Percentiles rank a stretch among this genome's conserved stretches.
These are phyloP conservation scores for Oehlia diaphana DNA, from an alignment of 192 early-diverging fungal species.

Conservation along the genomic window DNA sequence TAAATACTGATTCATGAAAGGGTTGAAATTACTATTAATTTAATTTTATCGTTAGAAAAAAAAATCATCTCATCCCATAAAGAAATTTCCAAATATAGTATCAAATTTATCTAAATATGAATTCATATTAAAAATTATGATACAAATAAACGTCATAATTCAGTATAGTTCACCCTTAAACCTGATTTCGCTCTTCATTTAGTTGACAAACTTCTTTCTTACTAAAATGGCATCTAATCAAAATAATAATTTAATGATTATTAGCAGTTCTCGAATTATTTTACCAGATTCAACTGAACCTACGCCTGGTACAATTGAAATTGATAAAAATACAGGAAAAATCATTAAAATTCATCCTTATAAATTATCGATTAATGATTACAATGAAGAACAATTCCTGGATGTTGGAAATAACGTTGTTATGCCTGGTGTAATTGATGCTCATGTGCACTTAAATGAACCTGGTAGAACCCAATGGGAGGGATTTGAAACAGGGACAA, in stretches of 20 bases:
- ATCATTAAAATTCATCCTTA: slow-evolving; percentile 46
- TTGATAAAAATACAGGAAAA: slow-evolving; percentile 52
- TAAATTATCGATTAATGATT: slow-evolving; percentile 38
- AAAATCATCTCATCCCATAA: too few species aligned
- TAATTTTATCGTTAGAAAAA: too few species aligned
- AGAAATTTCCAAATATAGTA: too few species aligned
- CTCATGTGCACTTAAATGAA: slow-evolving; percentile 84
- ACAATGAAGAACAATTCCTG: slow-evolving; percentile 46
- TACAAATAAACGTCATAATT: too few species aligned
- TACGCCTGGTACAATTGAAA: slow-evolving; percentile 59
- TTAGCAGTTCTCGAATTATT: slow-evolving; percentile 39
- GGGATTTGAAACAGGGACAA: slow-evolving; percentile 77
- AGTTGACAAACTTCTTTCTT: not conserved
- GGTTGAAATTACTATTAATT: too few species aligned
- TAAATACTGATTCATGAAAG: too few species aligned
- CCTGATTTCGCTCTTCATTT: too few species aligned
- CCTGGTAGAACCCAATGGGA: slow-evolving; percentile 86
- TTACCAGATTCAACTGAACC: slow-evolving; percentile 42
- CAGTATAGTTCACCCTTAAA: too few species aligned
- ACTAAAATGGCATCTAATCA: not conserved
- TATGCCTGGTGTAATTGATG: slow-evolving; percentile 76
- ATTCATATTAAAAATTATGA: too few species aligned
- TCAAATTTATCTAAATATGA: too few species aligned
- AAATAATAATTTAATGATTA: slow-evolving; percentile 26
- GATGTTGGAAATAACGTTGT: slow-evolving; percentile 60